These are phyloP conservation scores for Blepharisma japonicum DNA, from an alignment of 73 alveolate species.

Conservation along the genomic window DNA sequence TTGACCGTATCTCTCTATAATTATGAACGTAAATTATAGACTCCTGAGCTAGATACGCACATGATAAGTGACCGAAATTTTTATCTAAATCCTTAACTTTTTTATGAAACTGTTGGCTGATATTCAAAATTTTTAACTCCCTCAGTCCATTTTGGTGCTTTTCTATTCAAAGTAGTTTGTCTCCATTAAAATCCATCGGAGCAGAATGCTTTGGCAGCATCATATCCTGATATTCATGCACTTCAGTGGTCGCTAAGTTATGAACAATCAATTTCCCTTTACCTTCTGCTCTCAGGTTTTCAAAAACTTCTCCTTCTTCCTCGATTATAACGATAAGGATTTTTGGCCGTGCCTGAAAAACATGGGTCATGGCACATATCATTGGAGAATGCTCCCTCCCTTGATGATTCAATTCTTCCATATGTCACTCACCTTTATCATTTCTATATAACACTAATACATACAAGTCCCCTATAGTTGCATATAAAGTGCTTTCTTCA, in stretches of 20 bases:
- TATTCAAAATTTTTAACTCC: not conserved
- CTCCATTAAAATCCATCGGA: not conserved
- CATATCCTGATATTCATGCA: not conserved
- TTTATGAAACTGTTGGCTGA: not conserved
- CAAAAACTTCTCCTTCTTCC: slow-evolving; percentile 16
- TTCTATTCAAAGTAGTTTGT: slow-evolving; percentile 6
- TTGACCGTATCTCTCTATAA: not conserved
- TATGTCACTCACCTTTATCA: slow-evolving; percentile 7
- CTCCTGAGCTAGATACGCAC: slow-evolving; percentile 11
- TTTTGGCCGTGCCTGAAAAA: not conserved
- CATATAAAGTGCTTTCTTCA: slow-evolving; percentile 13
- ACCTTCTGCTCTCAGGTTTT: slow-evolving; percentile 19
- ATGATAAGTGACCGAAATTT: not conserved
- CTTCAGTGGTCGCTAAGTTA: slow-evolving; percentile 6
- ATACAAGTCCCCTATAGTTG: slow-evolving; percentile 16
- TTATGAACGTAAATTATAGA: slow-evolving; percentile 18
- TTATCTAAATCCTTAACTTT: slow-evolving; percentile 1
- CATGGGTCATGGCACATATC: slow-evolving; percentile 1
- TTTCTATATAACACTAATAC: not conserved
- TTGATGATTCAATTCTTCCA: slow-evolving; percentile 18
- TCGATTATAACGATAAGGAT: not conserved
- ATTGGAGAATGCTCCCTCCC: slow-evolving; percentile 5
- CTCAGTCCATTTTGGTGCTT: not conserved
- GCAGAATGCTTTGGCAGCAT: slow-evolving; percentile 12
- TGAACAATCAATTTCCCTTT: not conserved